Evolutionary conservation across 164 flowering plant genomes (phyloP).

Genomic region (Taxillus chinensis): DNA sequence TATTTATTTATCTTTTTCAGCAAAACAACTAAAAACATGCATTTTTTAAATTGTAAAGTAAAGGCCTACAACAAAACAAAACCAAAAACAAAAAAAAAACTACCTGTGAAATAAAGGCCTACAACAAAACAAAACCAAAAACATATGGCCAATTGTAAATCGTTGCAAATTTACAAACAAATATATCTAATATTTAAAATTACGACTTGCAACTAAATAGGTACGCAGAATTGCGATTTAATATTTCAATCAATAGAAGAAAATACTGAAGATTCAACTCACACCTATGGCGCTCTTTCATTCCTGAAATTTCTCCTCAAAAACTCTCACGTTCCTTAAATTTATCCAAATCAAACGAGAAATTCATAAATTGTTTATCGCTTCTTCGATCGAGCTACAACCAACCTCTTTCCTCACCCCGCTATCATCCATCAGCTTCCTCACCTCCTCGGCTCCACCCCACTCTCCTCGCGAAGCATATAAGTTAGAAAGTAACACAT

Average conservation of each 20-base stretch:
- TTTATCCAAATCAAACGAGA: slow-evolving; percentile 30
- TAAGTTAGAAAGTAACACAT: slow-evolving; percentile 50
- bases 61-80: too few species aligned
- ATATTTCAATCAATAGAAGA: not conserved
- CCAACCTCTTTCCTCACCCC: slow-evolving; percentile 49
- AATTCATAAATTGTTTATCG: slow-evolving; percentile 37
- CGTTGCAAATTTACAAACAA: too few species aligned
- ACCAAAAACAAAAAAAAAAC: too few species aligned
- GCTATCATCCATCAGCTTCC: slow-evolving; percentile 58
- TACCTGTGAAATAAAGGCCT: too few species aligned
- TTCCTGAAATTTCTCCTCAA: not conserved
- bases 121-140: too few species aligned
- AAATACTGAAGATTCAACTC: not conserved
- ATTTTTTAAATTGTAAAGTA: too few species aligned
- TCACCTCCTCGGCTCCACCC: slow-evolving; percentile 48
- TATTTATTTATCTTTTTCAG: too few species aligned
- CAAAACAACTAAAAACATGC: too few species aligned
- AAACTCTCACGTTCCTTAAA: slow-evolving; percentile 2
- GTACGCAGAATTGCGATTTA: too few species aligned
- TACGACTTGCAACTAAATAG: too few species aligned
- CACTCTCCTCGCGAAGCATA: slow-evolving; percentile 61
- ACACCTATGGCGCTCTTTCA: not conserved
- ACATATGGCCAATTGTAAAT: too few species aligned
- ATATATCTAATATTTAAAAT: too few species aligned
- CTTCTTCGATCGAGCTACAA: slow-evolving; percentile 31